A percentile compares a stretch with the other conserved stretches of the same genome.
phyloP scores from a whole-genome alignment of 768 basidiomycete species.

The Hygrocybe punicea region DNA sequence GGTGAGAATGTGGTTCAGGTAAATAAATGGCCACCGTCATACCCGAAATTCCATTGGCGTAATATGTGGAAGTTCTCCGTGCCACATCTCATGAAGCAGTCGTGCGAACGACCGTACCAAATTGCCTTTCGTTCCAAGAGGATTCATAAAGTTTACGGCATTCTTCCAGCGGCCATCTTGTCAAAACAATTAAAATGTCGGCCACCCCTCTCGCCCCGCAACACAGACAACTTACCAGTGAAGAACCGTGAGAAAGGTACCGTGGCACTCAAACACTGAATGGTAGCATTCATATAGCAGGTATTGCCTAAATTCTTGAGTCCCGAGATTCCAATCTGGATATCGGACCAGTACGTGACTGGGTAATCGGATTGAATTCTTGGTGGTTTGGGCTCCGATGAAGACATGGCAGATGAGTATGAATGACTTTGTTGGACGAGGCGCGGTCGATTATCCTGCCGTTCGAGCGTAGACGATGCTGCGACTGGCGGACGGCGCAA shows the following conservation, averaged over 20 bases:
- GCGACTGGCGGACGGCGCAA: conserved; percentile 78
- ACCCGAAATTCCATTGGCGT: conserved; percentile 84
- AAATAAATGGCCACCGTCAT: conserved; percentile 3
- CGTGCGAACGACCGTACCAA: conserved; percentile 80
- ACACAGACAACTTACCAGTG: conserved; percentile 52
- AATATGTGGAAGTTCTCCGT: conserved; percentile 77
- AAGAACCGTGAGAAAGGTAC: conserved; percentile 93
- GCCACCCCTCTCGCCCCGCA: neutral
- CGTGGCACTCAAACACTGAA: conserved; percentile 94
- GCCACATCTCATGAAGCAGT: conserved; percentile 84
- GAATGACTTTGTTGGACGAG: conserved; percentile 35
- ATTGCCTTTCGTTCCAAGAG: conserved; percentile 82
- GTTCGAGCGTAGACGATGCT: conserved; percentile 63
- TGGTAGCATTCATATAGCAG: conserved; percentile 98
- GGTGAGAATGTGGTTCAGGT: neutral
- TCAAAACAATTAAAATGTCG: conserved; percentile 1
- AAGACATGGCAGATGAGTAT: conserved; percentile 25
- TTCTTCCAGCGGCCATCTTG: conserved; percentile 76
- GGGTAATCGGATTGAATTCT: conserved; percentile 74
- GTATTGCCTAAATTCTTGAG: conserved; percentile 96
- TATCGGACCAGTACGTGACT: conserved; percentile 79
- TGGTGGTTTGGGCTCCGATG: conserved; percentile 51
- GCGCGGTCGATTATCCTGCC: conserved; percentile 72
- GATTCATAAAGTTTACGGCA: conserved; percentile 82
- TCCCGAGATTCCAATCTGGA: conserved; percentile 75